These are phyloP conservation scores for Fusarium chuoi DNA, from an alignment of 2,329 filamentous ascomycete species.

Conservation along the genomic window DNA sequence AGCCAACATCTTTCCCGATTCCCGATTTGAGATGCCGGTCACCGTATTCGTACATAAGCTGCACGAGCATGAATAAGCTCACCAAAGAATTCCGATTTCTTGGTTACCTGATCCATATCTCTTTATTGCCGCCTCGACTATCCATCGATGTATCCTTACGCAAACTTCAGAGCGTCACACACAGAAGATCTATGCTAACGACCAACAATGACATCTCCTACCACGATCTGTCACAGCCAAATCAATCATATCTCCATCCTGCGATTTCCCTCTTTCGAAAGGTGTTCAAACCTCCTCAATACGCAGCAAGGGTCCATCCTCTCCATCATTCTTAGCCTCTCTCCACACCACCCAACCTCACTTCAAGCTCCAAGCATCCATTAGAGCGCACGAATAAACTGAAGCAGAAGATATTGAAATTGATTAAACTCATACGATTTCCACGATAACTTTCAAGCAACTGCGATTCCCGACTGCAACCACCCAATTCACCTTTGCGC, in stretches of 20 bases:
- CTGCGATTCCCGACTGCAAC: not conserved
- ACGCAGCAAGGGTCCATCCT: constrained; percentile 35
- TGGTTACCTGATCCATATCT: not conserved
- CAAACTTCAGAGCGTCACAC: not conserved
- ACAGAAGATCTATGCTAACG: not conserved
- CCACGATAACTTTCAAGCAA: not conserved
- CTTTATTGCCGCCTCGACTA: not conserved
- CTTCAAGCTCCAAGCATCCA: not conserved
- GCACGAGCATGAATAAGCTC: not conserved
- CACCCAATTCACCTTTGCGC: not conserved
- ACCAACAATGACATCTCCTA: not conserved
- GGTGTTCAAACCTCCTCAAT: constrained; percentile 36
- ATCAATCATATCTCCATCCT: not conserved
- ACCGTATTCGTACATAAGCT: constrained; percentile 34
- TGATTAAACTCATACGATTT: constrained; percentile 3
- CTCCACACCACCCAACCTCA: constrained; percentile 36
- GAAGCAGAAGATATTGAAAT: not conserved
- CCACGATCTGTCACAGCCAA: not conserved
- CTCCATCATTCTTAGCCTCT: constrained; percentile 20
- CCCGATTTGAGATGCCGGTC: constrained; percentile 31
- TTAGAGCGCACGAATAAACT: constrained; percentile 15
- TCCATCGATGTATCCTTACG: not conserved
- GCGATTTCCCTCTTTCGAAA: not conserved
- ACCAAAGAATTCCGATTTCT: not conserved
- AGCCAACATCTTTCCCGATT: constrained; percentile 11